Percentiles rank a stretch among this genome's conserved stretches.
These are phyloP conservation scores for Pyrus communis DNA, from an alignment of 306 rosid genomes.

Conservation along the genomic window DNA sequence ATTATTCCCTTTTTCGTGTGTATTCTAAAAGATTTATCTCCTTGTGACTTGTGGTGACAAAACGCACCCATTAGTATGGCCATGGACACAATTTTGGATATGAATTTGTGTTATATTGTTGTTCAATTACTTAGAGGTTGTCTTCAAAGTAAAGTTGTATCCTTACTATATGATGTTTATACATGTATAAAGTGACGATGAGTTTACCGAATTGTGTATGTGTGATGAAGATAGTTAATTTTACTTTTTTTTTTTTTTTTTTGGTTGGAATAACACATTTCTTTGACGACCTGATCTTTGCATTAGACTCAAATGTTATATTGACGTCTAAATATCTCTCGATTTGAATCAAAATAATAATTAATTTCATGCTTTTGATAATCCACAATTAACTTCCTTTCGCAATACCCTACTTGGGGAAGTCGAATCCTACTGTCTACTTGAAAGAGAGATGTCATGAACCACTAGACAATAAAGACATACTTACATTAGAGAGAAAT, in stretches of 20 bases:
- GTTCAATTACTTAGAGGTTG: too few relatives aligned
- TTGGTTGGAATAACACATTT: background rate
- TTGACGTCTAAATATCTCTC: background rate
- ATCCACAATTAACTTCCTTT: too few relatives aligned
- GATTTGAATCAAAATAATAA: too few relatives aligned
- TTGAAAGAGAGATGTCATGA: too few relatives aligned
- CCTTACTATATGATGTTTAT: background rate
- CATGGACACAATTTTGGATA: conserved; percentile 27
- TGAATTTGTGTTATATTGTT: background rate
- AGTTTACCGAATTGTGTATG: too few relatives aligned
- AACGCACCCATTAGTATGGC: conserved; percentile 3
- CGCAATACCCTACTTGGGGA: too few relatives aligned
- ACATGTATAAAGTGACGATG: background rate
- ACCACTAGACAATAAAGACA: too few relatives aligned
- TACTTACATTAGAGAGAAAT: too few relatives aligned
- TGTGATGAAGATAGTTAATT: too few relatives aligned
- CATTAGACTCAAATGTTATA: background rate
- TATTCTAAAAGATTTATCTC: background rate
- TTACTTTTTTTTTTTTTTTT: too few relatives aligned
- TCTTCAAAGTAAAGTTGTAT: background rate
- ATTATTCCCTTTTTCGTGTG: conserved; percentile 17
- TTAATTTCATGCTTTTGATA: too few relatives aligned
- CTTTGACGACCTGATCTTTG: background rate
- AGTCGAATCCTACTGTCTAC: too few relatives aligned
- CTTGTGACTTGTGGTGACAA: conserved; percentile 6